Percentiles rank a stretch among this genome's conserved stretches.
phyloP scores from a whole-genome alignment of 306 rosid genomes.

The Delonix regia region DNA sequence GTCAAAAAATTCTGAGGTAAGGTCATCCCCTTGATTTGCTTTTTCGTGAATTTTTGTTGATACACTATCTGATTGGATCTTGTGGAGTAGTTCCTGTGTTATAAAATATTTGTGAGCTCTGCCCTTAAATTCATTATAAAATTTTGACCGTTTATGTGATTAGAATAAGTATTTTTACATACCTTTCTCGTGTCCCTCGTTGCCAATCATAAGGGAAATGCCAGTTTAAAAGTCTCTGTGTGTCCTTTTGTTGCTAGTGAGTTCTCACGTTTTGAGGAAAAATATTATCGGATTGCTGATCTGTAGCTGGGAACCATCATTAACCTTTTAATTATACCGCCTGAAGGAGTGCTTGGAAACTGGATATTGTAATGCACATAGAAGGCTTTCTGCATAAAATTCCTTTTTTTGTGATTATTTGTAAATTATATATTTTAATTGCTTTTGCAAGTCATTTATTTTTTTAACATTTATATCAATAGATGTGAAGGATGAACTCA shows the following conservation, averaged over 20 bases:
- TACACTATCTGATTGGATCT: constrained; percentile 6
- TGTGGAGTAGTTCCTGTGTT: neutral
- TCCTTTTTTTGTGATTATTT: neutral
- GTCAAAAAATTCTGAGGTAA: neutral
- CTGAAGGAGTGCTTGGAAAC: constrained; percentile 3
- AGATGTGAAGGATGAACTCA: constrained; percentile 16
- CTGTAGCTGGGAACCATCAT: constrained; percentile 14
- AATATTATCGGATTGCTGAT: neutral
- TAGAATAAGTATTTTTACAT: neutral
- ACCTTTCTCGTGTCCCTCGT: neutral
- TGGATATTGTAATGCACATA: constrained; percentile 1
- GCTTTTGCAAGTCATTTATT: neutral
- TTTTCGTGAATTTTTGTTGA: neutral
- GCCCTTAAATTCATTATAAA: neutral
- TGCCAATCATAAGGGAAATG: neutral
- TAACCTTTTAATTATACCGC: neutral
- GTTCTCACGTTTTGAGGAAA: constrained; percentile 11
- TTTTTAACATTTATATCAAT: neutral
- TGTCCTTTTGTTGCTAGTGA: neutral
- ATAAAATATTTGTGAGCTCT: neutral
- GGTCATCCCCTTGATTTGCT: neutral
- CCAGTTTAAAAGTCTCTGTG: neutral
- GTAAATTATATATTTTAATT: neutral
- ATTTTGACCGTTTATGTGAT: constrained; percentile 11
- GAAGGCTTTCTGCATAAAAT: neutral